These are phyloP conservation scores for Metarhizium sp. DNA, from an alignment of 2,329 filamentous ascomycete species.

Conservation along the genomic window DNA sequence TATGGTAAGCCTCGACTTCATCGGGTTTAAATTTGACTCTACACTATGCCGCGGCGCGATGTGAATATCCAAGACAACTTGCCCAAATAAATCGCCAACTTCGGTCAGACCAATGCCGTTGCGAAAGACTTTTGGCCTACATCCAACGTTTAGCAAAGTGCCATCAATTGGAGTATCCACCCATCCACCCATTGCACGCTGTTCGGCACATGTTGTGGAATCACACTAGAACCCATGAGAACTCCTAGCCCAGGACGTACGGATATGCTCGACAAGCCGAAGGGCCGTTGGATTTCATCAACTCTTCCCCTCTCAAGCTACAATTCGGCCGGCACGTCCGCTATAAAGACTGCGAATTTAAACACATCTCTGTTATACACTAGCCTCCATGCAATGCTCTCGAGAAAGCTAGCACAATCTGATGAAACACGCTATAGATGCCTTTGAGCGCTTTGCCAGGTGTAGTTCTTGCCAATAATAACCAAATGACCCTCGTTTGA, in stretches of 20 bases:
- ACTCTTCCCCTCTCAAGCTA: not conserved
- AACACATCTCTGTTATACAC: not conserved
- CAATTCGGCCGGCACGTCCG: not conserved
- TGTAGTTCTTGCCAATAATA: not conserved
- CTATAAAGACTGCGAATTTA: not conserved
- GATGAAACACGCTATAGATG: not conserved
- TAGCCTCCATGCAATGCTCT: not conserved
- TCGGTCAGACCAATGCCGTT: too few relatives aligned
- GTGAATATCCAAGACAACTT: too few relatives aligned
- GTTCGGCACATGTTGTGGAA: not conserved
- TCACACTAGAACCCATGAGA: too few relatives aligned
- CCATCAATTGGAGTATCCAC: too few relatives aligned
- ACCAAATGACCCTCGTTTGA: not conserved
- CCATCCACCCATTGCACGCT: too few relatives aligned
- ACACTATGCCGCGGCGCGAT: too few relatives aligned
- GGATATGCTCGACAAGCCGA: not conserved
- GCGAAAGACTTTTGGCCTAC: too few relatives aligned
- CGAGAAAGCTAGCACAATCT: not conserved
- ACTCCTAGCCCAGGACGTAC: not conserved
- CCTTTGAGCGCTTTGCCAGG: not conserved
- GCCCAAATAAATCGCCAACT: too few relatives aligned
- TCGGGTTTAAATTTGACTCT: too few relatives aligned
- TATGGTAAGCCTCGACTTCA: too few relatives aligned
- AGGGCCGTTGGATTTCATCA: not conserved
- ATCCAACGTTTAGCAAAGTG: too few relatives aligned